These are phyloP conservation scores for Myxozyma neglecta DNA, from an alignment of 805 yeast genomes.

Conservation along the genomic window DNA sequence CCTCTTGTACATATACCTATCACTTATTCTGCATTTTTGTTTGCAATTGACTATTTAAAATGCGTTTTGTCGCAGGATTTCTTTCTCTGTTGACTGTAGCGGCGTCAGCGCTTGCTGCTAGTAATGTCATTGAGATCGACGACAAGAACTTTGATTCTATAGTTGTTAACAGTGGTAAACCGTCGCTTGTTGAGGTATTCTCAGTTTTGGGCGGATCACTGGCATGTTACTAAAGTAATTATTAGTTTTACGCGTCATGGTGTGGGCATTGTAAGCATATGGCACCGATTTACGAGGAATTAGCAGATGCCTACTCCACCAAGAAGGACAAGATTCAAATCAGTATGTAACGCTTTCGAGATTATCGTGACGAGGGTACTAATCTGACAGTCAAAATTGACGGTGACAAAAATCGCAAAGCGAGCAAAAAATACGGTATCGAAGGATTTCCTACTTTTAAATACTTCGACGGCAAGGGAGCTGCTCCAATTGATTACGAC, in stretches of 20 bases:
- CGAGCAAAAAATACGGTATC: slow-evolving; percentile 67
- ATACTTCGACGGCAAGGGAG: slow-evolving; percentile 32
- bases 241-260: slow-evolving; percentile 61
- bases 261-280: slow-evolving; percentile 87
- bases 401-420: slow-evolving; percentile 58
- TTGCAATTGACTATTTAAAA: not conserved
- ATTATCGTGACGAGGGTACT: not conserved
- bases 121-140: slow-evolving; percentile 45
- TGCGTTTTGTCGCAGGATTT: slow-evolving; percentile 2
- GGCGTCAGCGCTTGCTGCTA: slow-evolving; percentile 11
- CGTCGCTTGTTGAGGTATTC: slow-evolving; percentile 52
- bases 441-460: slow-evolving; percentile 82
- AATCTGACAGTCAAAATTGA: slow-evolving; percentile 73
- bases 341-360: slow-evolving; percentile 70
- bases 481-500: slow-evolving; percentile 33
- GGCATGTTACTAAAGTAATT: not conserved
- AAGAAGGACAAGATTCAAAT: slow-evolving; percentile 50
- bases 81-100: slow-evolving; percentile 4
- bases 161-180: slow-evolving; percentile 53
- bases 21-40: not conserved
- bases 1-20: not conserved
- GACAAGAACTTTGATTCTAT: slow-evolving; percentile 53
- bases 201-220: not conserved
- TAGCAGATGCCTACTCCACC: slow-evolving; percentile 52
- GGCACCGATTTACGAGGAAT: slow-evolving; percentile 62